Evolutionary conservation across 2,329 filamentous ascomycete genomes (phyloP), one percentile per base, ranked within the genome.

Genomic region (Emergomyces orientalis): DNA sequence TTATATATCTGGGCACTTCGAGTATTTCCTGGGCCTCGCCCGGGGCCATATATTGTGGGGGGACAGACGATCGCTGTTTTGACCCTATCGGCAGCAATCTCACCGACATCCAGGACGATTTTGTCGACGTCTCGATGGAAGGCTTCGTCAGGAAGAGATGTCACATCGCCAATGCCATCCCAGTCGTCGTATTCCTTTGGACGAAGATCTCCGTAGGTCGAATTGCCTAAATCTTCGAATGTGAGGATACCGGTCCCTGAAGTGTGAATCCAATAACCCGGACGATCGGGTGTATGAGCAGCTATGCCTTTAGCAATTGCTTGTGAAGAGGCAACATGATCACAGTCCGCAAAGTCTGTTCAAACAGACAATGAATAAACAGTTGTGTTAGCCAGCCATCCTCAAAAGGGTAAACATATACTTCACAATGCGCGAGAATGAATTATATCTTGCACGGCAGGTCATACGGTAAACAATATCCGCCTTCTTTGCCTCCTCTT

Each of bases 131-230:
- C 71, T 27, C 75, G 74, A 65, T 78, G 76, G 11, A 74, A 67
- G 5, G 77, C 75, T 60, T 75, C 71, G 49, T 74, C 72, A 1
- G 78, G 78, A 6, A 79, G 71, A 43, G 73, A 75, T 19, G 73
- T 66, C 3, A 80, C 69, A 63, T 79, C 77, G 39, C 69, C 68
- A 13, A 79, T 71, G 6, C 74, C 75, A 22, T 78, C 76, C 73
- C 77, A 77, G 68, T 81, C 78, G 62, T 80, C 73, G 68, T 75
- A 79, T 57, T 78, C 71, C 65, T 80, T 80, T 11, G 71, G 66
- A 5, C 77, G 74, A 54, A 74, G 69, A 45, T 77, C 72, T 6
- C 79, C 79, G 59, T 72, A 77, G 9, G 70, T 72, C 25, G 69
- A 69, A 27, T 72, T 70, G 17, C 74, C 72, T 49, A 75, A 70